Percentiles rank a stretch among this genome's conserved stretches.
These are phyloP conservation scores for Colletotrichum karsti DNA, from an alignment of 2,329 filamentous ascomycete species.

Conservation along the genomic window DNA sequence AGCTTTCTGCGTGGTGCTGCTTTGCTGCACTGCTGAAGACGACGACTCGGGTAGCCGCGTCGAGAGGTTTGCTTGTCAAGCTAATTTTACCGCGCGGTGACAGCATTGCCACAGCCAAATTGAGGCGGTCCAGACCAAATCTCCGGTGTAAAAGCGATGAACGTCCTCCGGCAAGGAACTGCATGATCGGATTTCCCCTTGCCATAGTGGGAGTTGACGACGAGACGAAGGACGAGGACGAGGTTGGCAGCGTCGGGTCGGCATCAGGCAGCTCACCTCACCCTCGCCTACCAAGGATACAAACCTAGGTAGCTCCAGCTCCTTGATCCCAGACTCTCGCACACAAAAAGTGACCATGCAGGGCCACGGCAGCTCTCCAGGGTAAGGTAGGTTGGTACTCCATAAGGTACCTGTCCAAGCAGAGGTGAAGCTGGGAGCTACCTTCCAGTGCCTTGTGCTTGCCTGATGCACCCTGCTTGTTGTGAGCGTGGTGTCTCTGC, in stretches of 20 bases:
- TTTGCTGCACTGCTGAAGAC: background rate
- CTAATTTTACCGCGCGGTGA: background rate
- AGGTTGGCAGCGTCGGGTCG: constrained; percentile 13
- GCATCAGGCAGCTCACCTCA: constrained; percentile 6
- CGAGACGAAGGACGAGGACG: constrained; percentile 8
- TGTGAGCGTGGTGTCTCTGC: background rate
- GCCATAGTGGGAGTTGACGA: constrained; percentile 11
- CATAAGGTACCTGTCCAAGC: no score
- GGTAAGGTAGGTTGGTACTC: no score
- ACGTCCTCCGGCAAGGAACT: constrained; percentile 11
- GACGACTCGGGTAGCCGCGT: background rate
- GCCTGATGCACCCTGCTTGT: background rate
- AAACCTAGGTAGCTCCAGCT: no score
- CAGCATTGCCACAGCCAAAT: constrained; percentile 13
- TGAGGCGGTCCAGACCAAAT: constrained; percentile 17
- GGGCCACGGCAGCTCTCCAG: constrained; percentile 15
- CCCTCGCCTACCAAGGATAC: no score
- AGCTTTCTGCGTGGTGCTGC: background rate
- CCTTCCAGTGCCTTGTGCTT: no score
- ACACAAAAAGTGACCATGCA: background rate
- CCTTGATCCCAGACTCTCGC: no score
- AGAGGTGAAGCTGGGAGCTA: constrained; percentile 23
- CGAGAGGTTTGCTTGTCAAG: background rate
- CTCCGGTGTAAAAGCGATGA: constrained; percentile 25
- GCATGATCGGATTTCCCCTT: constrained; percentile 12